Evolutionary conservation across 73 alveolate genomes (phyloP), one percentile per base, ranked within the genome.

Genomic region (Tetrahymena thermophila): DNA sequence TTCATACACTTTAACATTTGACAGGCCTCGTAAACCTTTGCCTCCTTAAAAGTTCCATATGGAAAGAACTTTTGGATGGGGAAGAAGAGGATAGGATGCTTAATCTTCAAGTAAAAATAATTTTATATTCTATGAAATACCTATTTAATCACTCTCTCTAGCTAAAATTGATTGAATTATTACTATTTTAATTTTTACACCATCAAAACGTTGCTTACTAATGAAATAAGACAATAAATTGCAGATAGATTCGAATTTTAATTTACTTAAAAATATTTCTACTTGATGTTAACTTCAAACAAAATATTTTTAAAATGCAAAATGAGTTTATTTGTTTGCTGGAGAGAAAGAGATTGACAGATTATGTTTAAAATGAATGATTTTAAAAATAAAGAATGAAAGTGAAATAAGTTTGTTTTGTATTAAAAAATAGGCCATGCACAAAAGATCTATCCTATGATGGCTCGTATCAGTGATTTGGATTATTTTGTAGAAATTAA

Each of bases 381-480:
- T n/a, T 85, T 31, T 42, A 94, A 96, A 10, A 94, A 94, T 35
- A 94, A 94, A 38, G 19, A 50, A 35, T 95, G 95, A 96, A 96
- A 85, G 85, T 93, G 95, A 50, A 31, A 93, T 34, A 40, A 71
- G 17, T 4, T n/a, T 28, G 0, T 71, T 71, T 71, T 28, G 5
- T 34, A 95, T 35, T 44, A 93, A 1, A 94, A 95, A 10, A 85
- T 35, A 57, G 95, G 85, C 9, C 42, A 35, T 96, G 97, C 95
- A 35, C 95, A 95, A 58, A 96, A 94, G 95, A 96, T 97, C 14
- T 96, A 93, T 57, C 99, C 99, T 40, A 96, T 96, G 97, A 97
- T 95, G 85, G 98, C 99, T 93, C 96, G 99, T 94, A 94, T 97
- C 10, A 97, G 99, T 56, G 97, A 97, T 96, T 95, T 97, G 83